phyloP scores from a whole-genome alignment of 2,329 filamentous ascomycete species.

The Talaromyces sp. region DNA sequence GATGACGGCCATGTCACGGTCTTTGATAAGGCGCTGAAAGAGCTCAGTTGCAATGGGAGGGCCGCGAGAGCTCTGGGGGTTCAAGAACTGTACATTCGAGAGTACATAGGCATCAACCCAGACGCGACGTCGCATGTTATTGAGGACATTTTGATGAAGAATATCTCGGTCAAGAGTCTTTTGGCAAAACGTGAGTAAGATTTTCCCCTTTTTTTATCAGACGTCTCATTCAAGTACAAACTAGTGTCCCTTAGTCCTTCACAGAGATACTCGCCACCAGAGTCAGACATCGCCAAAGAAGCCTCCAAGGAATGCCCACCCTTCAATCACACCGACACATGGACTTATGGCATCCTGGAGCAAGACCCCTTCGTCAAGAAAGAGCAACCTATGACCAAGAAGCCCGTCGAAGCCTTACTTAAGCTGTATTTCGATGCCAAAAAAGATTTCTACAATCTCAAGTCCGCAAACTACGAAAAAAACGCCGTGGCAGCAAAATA shows the following conservation, averaged over 20 bases:
- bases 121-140: conserved; percentile 13
- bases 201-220: neutral
- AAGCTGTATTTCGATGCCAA: conserved; percentile 31
- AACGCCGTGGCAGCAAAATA: conserved; percentile 29
- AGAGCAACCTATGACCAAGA: conserved; percentile 13
- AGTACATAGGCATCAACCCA: conserved; percentile 29
- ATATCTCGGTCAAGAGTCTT: conserved; percentile 20
- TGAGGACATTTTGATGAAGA: conserved; percentile 21
- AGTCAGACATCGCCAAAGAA: neutral
- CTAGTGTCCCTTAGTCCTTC: neutral
- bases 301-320: neutral
- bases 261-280: neutral
- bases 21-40: conserved; percentile 35
- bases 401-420: conserved; percentile 20
- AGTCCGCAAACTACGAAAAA: conserved; percentile 17
- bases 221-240: neutral
- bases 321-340: neutral
- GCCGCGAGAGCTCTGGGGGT: conserved; percentile 22
- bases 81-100: conserved; percentile 32
- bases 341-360: neutral
- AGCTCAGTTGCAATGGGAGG: conserved; percentile 27
- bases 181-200: conserved; percentile 19
- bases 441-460: conserved; percentile 28
- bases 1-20: conserved; percentile 33
- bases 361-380: neutral